A percentile compares a stretch with the other conserved stretches of the same genome.
Conservation (phyloP, 306 rosid genomes). For the Acacia melanoxylon region DNA sequence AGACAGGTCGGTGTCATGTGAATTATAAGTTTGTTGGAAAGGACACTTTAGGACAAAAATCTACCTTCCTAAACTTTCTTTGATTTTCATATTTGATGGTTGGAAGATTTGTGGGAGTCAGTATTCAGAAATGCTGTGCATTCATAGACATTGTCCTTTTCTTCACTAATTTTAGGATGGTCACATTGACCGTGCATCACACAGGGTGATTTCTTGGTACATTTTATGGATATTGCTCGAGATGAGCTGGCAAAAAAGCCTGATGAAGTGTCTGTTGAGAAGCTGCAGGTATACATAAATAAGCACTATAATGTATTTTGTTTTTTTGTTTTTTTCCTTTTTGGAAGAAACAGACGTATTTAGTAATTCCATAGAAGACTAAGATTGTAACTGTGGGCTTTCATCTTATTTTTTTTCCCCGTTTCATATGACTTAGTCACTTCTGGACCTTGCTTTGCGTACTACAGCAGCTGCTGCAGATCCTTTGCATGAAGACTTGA, state of each 20-base stretch:
- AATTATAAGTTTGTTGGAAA: background rate
- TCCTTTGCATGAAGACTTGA: conserved; percentile 92
- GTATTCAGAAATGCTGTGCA: conserved; percentile 1
- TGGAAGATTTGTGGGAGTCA: conserved; percentile 20
- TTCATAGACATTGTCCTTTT: conserved; percentile 14
- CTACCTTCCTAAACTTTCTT: background rate
- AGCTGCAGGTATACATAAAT: conserved; percentile 79
- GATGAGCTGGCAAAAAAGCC: conserved; percentile 88
- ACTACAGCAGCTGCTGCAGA: conserved; percentile 95
- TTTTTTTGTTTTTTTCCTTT: background rate
- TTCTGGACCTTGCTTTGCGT: conserved; percentile 96
- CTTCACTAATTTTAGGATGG: conserved; percentile 3
- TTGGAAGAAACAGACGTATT: background rate
- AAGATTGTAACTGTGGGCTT: conserved; percentile 28
- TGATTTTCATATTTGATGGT: background rate
- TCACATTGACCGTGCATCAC: conserved; percentile 24
- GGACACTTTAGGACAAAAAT: background rate
- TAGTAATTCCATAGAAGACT: conserved; percentile 18
- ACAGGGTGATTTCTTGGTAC: conserved; percentile 98
- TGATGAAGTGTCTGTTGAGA: conserved; percentile 93
- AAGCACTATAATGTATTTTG: background rate
- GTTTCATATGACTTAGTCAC: conserved; percentile 53
- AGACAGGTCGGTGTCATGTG: background rate
- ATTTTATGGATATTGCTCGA: conserved; percentile 96
- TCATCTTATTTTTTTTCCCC: background rate